Conservation (phyloP, 2,329 filamentous ascomycete species). For the Aspergillus fijiensis region DNA sequence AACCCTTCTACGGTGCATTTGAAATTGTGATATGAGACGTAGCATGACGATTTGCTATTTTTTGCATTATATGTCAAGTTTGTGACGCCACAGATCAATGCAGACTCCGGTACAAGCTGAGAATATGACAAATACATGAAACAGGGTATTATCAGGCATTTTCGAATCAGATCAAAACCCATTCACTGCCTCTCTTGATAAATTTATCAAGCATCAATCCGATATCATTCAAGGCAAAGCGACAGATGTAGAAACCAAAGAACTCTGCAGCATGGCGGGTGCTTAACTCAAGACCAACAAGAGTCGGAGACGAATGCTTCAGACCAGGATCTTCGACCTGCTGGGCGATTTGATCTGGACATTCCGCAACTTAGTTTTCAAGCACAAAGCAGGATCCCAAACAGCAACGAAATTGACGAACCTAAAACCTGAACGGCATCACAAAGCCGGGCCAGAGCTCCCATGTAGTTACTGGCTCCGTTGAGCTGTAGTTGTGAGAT, state of each 20-base stretch:
- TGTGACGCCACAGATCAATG: no score
- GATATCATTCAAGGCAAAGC: slow-evolving; percentile 87
- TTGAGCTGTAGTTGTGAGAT: slow-evolving; percentile 67
- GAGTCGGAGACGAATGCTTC: slow-evolving; percentile 86
- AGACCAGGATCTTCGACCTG: slow-evolving; percentile 95
- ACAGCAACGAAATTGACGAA: slow-evolving; percentile 44
- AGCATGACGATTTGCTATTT: no score
- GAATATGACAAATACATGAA: not conserved
- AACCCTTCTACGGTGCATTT: no score
- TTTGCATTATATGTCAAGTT: no score
- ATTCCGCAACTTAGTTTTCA: not conserved
- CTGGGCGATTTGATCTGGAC: slow-evolving; percentile 84
- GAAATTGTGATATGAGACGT: no score
- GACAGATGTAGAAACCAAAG: slow-evolving; percentile 94
- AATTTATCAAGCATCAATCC: slow-evolving; percentile 89
- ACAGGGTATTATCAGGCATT: not conserved
- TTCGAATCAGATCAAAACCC: slow-evolving; percentile 63
- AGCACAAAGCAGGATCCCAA: not conserved
- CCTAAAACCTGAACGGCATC: slow-evolving; percentile 91
- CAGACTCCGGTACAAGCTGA: not conserved
- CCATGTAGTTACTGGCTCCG: slow-evolving; percentile 91
- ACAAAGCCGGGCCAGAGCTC: slow-evolving; percentile 81
- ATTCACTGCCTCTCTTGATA: slow-evolving; percentile 93
- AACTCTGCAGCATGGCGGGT: slow-evolving; percentile 94
- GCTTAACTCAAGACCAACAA: slow-evolving; percentile 91